Percentiles rank a stretch among this genome's conserved stretches.
Evolutionary conservation across 441 rosid species (phyloP).

Genomic region (Eugenia klotzschiana): DNA sequence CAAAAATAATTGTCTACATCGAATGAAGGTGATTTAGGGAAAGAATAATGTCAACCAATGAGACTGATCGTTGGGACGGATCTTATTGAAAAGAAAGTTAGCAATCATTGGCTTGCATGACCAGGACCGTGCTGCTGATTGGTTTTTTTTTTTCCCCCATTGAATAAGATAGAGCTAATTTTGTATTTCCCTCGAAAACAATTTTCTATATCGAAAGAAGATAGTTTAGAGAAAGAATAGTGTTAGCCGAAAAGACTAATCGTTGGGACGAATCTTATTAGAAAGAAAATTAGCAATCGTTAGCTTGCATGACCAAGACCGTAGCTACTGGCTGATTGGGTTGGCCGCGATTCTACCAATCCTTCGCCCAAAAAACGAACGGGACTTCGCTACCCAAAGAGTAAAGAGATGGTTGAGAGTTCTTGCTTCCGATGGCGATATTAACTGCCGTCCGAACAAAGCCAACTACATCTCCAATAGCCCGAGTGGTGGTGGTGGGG

Average conservation of each 20-base stretch:
- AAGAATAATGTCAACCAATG: not conserved
- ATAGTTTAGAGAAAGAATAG: too few relatives aligned
- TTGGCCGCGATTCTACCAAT: not conserved
- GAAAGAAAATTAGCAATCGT: not conserved
- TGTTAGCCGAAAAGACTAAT: too few relatives aligned
- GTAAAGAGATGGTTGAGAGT: not conserved
- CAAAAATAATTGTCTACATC: too few relatives aligned
- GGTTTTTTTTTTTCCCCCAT: too few relatives aligned
- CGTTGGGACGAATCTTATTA: not conserved
- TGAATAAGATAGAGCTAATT: too few relatives aligned
- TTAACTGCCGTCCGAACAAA: not conserved
- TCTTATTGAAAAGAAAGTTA: not conserved
- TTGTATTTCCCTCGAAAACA: too few relatives aligned
- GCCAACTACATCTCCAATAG: not conserved
- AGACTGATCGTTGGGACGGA: not conserved
- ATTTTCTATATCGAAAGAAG: too few relatives aligned
- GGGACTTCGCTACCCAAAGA: not conserved
- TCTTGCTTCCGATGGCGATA: not conserved
- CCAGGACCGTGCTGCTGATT: too few relatives aligned
- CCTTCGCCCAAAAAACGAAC: not conserved
- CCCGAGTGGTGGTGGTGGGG: not conserved
- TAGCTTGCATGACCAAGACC: not conserved
- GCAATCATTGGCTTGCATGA: not conserved
- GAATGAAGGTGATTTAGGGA: not conserved
- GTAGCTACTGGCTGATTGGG: not conserved